Base-by-base conservation (phyloP, 2,329 filamentous ascomycete genomes). In the Xylaria arbuscula region DNA sequence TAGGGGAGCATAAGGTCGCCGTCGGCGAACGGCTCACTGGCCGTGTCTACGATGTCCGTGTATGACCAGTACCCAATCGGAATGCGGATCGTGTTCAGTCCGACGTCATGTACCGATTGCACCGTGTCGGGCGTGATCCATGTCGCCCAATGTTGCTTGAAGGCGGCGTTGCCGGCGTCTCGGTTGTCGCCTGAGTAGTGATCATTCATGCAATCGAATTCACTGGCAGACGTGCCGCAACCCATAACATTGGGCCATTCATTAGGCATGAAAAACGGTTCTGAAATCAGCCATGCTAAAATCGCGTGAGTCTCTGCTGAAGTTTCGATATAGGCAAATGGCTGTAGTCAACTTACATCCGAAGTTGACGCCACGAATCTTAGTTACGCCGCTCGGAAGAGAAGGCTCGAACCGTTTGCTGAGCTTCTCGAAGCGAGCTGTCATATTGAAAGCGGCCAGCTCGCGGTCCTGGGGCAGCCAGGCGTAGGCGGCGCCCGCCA, bases 401-500 rank as follows among this genome's bases (percentile, higher is more conserved):
- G 69, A 69, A 15, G 78, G 77, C 68, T 75, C 53, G 61, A 76
- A 78, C 2, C 77, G 75, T 69, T 78, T 79, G 53, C 76, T 77
- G 15, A 79, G 75, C 65, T 77, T 45, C 65, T 76, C 76, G 36
- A 76, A 76, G 22, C 77, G 77, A 59, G 71, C 70, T 2, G 75
- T 78, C 67, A 75, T 75, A 70, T 79, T 79, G 67, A 79, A 79
- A 10, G 77, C 77, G 2, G 71, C 71, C 42, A 79, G 72, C 55
- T 78, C 75, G 40, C 72, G 75, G 47, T 77, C 75, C 56, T 76
- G 70, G 22, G 78, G 78, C 53, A 77, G 70, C 77, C 78, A 79
- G 28, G 76, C 78, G 28, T 68, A 57, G 59, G 67, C 71, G 45
- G 60, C 63, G 24, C 66, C 57, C 34, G 70, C 76, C n/a, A 77